Base-by-base conservation (phyloP, 2,329 filamentous ascomycete species). In the Cordyceps cicadae region DNA sequence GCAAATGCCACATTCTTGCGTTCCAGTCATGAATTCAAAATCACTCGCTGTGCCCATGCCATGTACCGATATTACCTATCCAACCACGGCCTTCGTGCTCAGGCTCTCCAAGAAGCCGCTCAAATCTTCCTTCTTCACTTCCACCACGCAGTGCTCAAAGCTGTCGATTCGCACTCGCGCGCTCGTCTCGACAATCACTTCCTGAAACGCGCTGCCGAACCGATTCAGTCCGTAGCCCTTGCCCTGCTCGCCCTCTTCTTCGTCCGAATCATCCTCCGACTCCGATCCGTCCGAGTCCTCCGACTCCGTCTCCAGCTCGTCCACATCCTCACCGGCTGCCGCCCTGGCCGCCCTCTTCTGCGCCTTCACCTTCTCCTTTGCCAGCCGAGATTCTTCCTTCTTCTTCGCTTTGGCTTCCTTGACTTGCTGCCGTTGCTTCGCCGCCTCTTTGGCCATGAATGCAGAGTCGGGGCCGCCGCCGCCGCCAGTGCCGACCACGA, bases 141-240 rank as follows among this genome's bases (percentile, higher is more conserved):
- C 94, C 52, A 97, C 92, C 8, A 97, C 94, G 69, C 91, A 96
- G 72, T 96, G 90, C 75, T 99, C 94, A 69, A 99, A 99, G 72
- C 90, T 95, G 74, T 99, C 94, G 70, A 97, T 95, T 63, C 92
- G 81, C 21, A 97, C 92, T 17, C 92, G 78, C 0, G 93, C 90
- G 62, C 87, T 94, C 17, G 93, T 97, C 78, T 97, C 91, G 56
- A 88, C 84, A 2, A 96, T 89, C 0, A 97, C 94, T 70, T 96
- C 92, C 71, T 97, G 92, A 73, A 99, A 99, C 3, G 94, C 93
- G 68, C 88, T 92, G 8, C 94, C 94, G 69, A 99, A 99, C 54
- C 89, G 85, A 74, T 97, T 99, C 57, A 90, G 77, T 1, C 92
- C 88, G 59, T 89, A 88, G 0, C 88, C 87, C 63, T 83, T 83